Evolutionary conservation across 2,329 filamentous ascomycete species (phyloP), one percentile per base, ranked within the genome.

Genomic region (Cladosporium colombiae): DNA sequence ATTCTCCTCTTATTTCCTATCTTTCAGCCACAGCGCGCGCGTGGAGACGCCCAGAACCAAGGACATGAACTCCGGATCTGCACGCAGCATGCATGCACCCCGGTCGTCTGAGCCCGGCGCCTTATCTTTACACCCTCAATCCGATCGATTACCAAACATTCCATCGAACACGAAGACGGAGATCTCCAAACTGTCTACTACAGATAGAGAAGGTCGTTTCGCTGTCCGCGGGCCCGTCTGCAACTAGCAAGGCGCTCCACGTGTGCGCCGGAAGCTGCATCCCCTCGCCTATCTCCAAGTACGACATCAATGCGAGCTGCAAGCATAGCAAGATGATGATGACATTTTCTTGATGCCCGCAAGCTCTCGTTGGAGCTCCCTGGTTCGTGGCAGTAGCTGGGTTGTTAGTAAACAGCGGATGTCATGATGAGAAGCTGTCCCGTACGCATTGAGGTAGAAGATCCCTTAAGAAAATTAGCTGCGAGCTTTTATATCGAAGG

Each of bases 261-360:
- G 59, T 52, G 59, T 37, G 37, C 50, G 56, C 53, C 56, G 50
- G 61, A 49, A 50, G 35, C 29, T 52, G 37, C 52, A 61, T 58
- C 21, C 44, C 52, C 29, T 50, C 66, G 70, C 70, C 68, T 72
- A 71, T 71, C 69, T 35, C 8, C 66, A 68, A 62, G 66, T 65
- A 64, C 66, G 16, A 40, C 21, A 46, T 46, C 40, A 21, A 21
- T 46, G 56, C 4, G 23, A 49, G 18, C 52, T 18, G 58, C 40
- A 23, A 23, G n/a, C 18, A 23, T 27, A n/a, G 52, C 35, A 31
- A 29, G 21, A 23, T 57, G 61, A 58, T 64, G 62, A 64, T 57
- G 52, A 55, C 60, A 63, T 63, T 49, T 49, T 14, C 37, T 33
- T 14, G 31, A 57, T 40, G 55, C 31, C 49, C 49, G 33, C 23